Percentiles rank a stretch among this genome's conserved stretches.
phyloP scores from a whole-genome alignment of 2,329 filamentous ascomycete genomes.

The Apiospora arundinis region DNA sequence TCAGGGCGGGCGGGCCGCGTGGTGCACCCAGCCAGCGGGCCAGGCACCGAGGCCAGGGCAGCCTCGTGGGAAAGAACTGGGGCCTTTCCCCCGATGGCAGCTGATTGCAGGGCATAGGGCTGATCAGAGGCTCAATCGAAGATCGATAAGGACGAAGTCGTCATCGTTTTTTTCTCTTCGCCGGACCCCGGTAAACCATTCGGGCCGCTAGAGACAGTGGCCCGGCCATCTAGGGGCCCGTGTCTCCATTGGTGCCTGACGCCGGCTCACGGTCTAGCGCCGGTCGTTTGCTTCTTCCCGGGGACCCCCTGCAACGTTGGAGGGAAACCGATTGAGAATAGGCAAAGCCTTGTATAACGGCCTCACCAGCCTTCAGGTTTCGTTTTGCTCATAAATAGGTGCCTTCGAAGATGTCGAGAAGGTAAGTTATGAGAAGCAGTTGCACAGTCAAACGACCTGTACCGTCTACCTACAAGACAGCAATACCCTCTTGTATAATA shows the following conservation, averaged over 20 bases:
- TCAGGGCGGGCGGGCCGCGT: neutral
- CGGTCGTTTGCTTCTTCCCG: neutral
- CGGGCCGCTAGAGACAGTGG: neutral
- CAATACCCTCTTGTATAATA: conserved; percentile 2
- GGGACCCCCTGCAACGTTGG: neutral
- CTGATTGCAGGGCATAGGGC: conserved; percentile 3
- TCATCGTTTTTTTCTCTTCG: neutral
- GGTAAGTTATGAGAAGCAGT: neutral
- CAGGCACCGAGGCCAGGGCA: neutral
- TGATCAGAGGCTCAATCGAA: conserved; percentile 12
- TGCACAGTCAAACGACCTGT: neutral
- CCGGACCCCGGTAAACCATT: neutral
- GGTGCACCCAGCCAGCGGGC: neutral
- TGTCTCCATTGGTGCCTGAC: conserved; percentile 6
- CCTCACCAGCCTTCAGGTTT: neutral
- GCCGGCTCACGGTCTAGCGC: neutral
- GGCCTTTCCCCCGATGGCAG: neutral
- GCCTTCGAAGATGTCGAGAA: neutral
- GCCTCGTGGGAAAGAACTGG: conserved; percentile 4
- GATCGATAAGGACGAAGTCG: conserved; percentile 4
- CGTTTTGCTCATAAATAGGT: neutral
- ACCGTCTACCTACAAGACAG: conserved; percentile 3
- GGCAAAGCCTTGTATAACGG: neutral
- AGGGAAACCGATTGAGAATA: neutral
- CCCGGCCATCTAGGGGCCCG: conserved; percentile 2